These are phyloP conservation scores for Hyparrhenia diplandra DNA, from an alignment of 176 grass and related monocot genomes.

Conservation along the genomic window DNA sequence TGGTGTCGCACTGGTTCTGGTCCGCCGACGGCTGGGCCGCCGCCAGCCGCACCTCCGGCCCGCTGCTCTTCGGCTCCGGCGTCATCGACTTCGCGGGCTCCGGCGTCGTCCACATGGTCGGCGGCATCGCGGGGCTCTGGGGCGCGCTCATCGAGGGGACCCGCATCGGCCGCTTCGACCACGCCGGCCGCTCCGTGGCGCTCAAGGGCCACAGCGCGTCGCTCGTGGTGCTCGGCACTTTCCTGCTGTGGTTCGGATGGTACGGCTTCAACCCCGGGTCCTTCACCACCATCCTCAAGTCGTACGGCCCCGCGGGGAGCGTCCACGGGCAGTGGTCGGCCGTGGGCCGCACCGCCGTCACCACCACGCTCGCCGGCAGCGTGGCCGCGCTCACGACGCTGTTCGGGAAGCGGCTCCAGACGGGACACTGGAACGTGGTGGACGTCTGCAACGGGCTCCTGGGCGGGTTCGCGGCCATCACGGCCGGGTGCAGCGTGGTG, in stretches of 20 bases:
- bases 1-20: slow-evolving; percentile 98
- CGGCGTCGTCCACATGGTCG: slow-evolving; percentile 95
- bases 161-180: slow-evolving; percentile 75
- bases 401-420: slow-evolving; percentile 86
- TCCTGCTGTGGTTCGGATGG: slow-evolving; percentile 96
- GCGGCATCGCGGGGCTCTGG: slow-evolving; percentile 86
- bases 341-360: slow-evolving; percentile 90
- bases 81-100: slow-evolving; percentile 98
- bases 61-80: slow-evolving; percentile 71
- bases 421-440: slow-evolving; percentile 88
- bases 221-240: slow-evolving; percentile 87
- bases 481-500: slow-evolving; percentile 78
- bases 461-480: slow-evolving; percentile 93
- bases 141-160: slow-evolving; percentile 92
- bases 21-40: slow-evolving; percentile 80
- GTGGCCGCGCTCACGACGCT: slow-evolving; percentile 85
- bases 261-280: slow-evolving; percentile 94
- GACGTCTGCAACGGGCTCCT: slow-evolving; percentile 97
- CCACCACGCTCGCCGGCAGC: slow-evolving; percentile 84
- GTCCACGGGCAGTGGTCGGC: slow-evolving; percentile 90
- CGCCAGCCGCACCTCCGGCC: slow-evolving; percentile 31
- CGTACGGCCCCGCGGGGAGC: slow-evolving; percentile 59
- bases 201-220: slow-evolving; percentile 87
- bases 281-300: slow-evolving; percentile 72
- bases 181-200: slow-evolving; percentile 64